A percentile compares a stretch with the other conserved stretches of the same genome.
Evolutionary conservation across 768 basidiomycete species (phyloP).

Genomic region (Mycena maculata): DNA sequence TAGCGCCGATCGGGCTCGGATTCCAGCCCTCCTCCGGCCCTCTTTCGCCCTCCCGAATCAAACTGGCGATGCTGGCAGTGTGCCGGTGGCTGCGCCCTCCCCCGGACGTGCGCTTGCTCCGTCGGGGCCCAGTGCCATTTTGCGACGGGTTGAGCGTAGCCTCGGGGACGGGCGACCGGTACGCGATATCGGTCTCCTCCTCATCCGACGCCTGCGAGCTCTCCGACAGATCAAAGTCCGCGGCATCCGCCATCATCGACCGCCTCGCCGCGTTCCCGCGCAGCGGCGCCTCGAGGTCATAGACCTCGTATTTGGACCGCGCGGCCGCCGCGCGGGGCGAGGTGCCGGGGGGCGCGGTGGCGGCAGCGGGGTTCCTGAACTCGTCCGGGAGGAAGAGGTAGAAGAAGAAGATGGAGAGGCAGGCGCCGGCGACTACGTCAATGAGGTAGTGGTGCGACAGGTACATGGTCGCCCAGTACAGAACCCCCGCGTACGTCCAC

Average conservation of each 20-base stretch:
- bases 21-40: slow-evolving; percentile 87
- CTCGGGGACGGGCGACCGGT: slow-evolving; percentile 69
- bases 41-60: slow-evolving; percentile 81
- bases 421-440: slow-evolving; percentile 94
- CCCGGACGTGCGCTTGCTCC: slow-evolving; percentile 36
- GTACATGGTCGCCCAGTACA: slow-evolving; percentile 99
- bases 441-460: slow-evolving; percentile 98
- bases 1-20: slow-evolving; percentile 64
- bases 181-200: slow-evolving; percentile 76
- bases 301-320: slow-evolving; percentile 78
- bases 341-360: slow-evolving; percentile 60
- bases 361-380: slow-evolving; percentile 67
- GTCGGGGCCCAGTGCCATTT: slow-evolving; percentile 27
- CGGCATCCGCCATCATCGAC: slow-evolving; percentile 53
- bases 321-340: slow-evolving; percentile 20
- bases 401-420: slow-evolving; percentile 88
- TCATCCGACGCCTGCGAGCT: slow-evolving; percentile 68
- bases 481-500: slow-evolving; percentile 85
- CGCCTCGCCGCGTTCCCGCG: slow-evolving; percentile 34
- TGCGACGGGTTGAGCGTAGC: slow-evolving; percentile 41
- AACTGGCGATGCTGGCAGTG: slow-evolving; percentile 86
- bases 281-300: slow-evolving; percentile 76
- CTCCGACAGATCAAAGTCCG: slow-evolving; percentile 68
- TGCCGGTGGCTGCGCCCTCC: slow-evolving; percentile 69
- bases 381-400: slow-evolving; percentile 89